phyloP scores from a whole-genome alignment of 768 basidiomycete genomes.

The Russula sp. region DNA sequence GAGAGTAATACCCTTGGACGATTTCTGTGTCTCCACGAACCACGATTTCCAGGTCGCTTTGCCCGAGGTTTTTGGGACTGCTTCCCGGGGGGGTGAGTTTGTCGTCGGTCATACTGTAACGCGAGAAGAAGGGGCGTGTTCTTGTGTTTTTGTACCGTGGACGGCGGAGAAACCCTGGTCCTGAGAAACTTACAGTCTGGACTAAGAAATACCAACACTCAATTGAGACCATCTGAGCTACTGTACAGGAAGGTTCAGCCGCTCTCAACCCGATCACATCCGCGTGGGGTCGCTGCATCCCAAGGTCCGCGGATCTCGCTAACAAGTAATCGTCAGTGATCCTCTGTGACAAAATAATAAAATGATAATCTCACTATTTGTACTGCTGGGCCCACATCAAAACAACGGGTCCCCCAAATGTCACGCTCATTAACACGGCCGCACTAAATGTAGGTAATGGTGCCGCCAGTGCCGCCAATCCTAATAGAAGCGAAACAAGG shows the following conservation, averaged over 20 bases:
- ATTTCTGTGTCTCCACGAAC: constrained; percentile 14
- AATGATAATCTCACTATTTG: constrained; percentile 58
- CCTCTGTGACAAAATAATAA: background rate
- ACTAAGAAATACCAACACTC: background rate
- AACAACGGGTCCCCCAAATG: constrained; percentile 69
- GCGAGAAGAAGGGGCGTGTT: background rate
- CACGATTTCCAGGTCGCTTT: background rate
- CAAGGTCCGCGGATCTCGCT: constrained; percentile 89
- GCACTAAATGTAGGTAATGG: constrained; percentile 57
- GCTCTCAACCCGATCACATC: background rate
- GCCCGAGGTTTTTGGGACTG: background rate
- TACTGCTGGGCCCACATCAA: constrained; percentile 83
- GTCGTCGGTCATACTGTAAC: constrained; percentile 19
- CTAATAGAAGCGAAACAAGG: constrained; percentile 52
- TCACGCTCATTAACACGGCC: constrained; percentile 52
- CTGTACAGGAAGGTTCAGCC: background rate
- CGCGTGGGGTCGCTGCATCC: constrained; percentile 75
- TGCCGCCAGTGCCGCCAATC: constrained; percentile 51
- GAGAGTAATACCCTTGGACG: constrained; percentile 9
- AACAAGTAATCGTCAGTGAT: constrained; percentile 24
- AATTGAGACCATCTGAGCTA: background rate
- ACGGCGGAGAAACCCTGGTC: background rate
- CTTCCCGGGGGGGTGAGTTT: background rate
- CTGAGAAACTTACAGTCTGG: background rate
- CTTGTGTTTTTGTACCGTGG: constrained; percentile 2